Evolutionary conservation across 176 grass and related monocot species (phyloP), one percentile per base, ranked within the genome.

Genomic region (sorghum (Sorghum bicolor)): DNA sequence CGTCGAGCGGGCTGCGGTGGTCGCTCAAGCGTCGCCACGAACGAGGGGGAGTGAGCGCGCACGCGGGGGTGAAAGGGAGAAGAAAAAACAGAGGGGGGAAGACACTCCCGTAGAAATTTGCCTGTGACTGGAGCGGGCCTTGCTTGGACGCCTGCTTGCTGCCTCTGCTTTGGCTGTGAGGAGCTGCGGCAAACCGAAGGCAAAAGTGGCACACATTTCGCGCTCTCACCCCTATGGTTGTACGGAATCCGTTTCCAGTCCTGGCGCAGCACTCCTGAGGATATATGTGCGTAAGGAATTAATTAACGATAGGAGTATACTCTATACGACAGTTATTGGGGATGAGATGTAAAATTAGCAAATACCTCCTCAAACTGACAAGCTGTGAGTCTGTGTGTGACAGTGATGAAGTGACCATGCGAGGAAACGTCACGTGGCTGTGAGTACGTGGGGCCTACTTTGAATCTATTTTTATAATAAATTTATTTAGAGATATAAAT

Each of bases 181-280:
- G 16, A 53, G 22, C 33, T 10, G 76, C 15, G 37, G 61, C 38
- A 38, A 26, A 14, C 29, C 25, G 45, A 80, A 70, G 37, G 39
- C 57, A 85, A 85, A 85, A 89, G 60, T 80, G 16, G 6, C 11
- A 67, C 87, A 85, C 76, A 76, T 24, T 76, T 85, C 87, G 76
- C 28, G 7, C 10, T 10, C 7, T 2, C 0, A 0, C 45, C 68
- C 76, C 62, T 75, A 1, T 0, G 0, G 0, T 47, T 0, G 0
- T 19, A 0, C 0, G 1, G 1, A 85, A 80, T 80, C 67, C 2
- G 9, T 1, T 0, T 0, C 0, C 1, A 1, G 0, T 1, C 17
- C 76, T 17, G 1, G 4, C 2, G 3, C 13, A 4, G 25, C 14
- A 30, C 14, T 14, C 40, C 40, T 52, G 48, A 52, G 47, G 47